phyloP scores from a whole-genome alignment of 108 stramenopile species.

The Mayamaea pseudoterrestris region DNA sequence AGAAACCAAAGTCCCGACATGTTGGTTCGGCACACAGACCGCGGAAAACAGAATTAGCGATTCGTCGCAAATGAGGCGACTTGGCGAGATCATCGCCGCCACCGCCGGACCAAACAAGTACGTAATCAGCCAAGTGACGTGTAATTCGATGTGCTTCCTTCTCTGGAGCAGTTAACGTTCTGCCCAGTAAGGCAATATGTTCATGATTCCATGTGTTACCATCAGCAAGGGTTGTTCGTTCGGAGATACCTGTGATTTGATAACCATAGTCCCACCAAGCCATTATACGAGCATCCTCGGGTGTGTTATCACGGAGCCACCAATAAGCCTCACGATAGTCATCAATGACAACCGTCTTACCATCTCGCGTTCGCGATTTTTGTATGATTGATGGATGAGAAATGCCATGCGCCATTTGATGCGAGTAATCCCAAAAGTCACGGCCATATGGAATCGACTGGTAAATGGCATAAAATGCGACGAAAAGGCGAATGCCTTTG shows the following conservation, averaged over 20 bases:
- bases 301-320: conserved; percentile 96
- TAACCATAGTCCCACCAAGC: conserved; percentile 97
- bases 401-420: too few species aligned
- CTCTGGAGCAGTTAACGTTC: conserved; percentile 74
- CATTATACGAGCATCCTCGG: conserved; percentile 90
- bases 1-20: conserved; percentile 79
- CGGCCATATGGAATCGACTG: conserved; percentile 21
- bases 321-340: conserved; percentile 99
- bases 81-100: conserved; percentile 96
- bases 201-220: conserved; percentile 99
- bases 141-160: conserved; percentile 90
- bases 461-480: conserved; percentile 12
- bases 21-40: conserved; percentile 94
- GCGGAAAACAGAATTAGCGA: conserved; percentile 95
- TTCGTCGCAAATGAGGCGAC: conserved; percentile 90
- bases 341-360: conserved; percentile 76
- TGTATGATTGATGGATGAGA: conserved; percentile 90
- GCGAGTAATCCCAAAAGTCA: conserved; percentile 30
- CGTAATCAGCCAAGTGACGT: conserved; percentile 92
- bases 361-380: conserved; percentile 72
- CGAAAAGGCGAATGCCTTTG: conserved; percentile 15
- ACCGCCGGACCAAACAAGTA: conserved; percentile 90
- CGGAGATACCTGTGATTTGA: conserved; percentile 91
- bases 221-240: conserved; percentile 95
- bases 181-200: conserved; percentile 97